Percentiles rank a stretch among this genome's conserved stretches.
These are phyloP conservation scores for Trichoderma pleuroti DNA, from an alignment of 2,329 filamentous ascomycete species.

Conservation along the genomic window DNA sequence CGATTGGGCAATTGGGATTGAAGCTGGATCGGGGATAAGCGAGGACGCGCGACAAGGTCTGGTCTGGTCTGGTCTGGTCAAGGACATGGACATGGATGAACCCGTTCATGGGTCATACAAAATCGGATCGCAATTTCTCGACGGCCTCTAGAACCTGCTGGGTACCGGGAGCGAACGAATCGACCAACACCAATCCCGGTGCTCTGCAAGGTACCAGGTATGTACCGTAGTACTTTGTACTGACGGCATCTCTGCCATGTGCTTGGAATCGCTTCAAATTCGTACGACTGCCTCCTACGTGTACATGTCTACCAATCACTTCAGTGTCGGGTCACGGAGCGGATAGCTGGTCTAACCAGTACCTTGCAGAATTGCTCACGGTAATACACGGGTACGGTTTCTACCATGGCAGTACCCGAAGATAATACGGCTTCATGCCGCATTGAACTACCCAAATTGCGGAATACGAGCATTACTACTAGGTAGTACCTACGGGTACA, in stretches of 20 bases:
- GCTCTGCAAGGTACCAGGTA: not conserved
- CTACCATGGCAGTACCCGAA: not conserved
- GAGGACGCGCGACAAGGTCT: conserved; percentile 1
- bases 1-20: conserved; percentile 9
- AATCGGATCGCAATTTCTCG: conserved; percentile 11
- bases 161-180: not conserved
- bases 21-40: conserved; percentile 10
- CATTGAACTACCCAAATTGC: not conserved
- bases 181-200: not conserved
- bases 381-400: not conserved
- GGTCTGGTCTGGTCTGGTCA: too few relatives aligned
- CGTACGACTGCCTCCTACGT: not conserved
- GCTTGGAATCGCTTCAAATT: not conserved
- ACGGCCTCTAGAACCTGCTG: not conserved
- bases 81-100: conserved; percentile 14
- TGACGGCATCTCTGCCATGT: not conserved
- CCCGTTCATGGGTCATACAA: not conserved
- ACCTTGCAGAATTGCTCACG: not conserved
- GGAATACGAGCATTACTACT: not conserved
- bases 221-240: not conserved
- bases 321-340: not conserved
- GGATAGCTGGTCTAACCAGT: not conserved
- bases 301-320: not conserved
- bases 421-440: not conserved
- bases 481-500: not conserved